Base-by-base conservation (phyloP, 2,329 filamentous ascomycete species). In the Akanthomyces uredinophilus region DNA sequence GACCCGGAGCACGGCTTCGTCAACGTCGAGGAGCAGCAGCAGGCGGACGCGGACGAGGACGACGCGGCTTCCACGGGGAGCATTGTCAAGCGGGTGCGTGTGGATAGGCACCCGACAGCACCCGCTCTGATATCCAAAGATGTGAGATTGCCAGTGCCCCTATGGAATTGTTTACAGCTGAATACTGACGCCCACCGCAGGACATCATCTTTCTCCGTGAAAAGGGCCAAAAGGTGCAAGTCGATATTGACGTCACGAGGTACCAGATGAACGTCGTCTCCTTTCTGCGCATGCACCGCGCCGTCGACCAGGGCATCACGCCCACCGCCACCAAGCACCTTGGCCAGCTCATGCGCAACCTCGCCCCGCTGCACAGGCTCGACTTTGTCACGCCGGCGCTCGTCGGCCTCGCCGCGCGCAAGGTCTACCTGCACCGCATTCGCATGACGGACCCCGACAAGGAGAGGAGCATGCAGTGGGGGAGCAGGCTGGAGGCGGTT, bases 381-480 rank as follows among this genome's bases (percentile, higher is more conserved):
- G 83, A 88, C 68, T 98, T 88, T 72, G 87, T 91, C 5, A 92
- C 93, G 0, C 94, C 95, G 0, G 90, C 91, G 1, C 83, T 98
- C 29, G 88, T 97, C 22, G 86, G 83, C 8, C 80, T 99, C 51
- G 95, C 95, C 5, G 87, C 89, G 2, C 86, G 86, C 64, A 98
- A 98, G 77, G 84, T 96, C 27, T 99, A 96, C 71, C 81, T 89
- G 20, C 95, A 99, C 76, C 87, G 92, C 10, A 86, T 99, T 37
- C 75, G 84, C 16, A 83, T 97, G 61, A 85, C 89, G 0, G 75
- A 77, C 1, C 83, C 91, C 1, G 83, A 86, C 64, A 85, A 87
- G 62, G 95, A 98, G 77, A 83, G 92, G 53, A 97, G 92, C 72
- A 83, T 96, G 79, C 91, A 96, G 73, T 99, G 96, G 87, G 95